These are phyloP conservation scores for Phymatotrichopsis omnivora DNA, from an alignment of 2,329 filamentous ascomycete species.

Conservation along the genomic window DNA sequence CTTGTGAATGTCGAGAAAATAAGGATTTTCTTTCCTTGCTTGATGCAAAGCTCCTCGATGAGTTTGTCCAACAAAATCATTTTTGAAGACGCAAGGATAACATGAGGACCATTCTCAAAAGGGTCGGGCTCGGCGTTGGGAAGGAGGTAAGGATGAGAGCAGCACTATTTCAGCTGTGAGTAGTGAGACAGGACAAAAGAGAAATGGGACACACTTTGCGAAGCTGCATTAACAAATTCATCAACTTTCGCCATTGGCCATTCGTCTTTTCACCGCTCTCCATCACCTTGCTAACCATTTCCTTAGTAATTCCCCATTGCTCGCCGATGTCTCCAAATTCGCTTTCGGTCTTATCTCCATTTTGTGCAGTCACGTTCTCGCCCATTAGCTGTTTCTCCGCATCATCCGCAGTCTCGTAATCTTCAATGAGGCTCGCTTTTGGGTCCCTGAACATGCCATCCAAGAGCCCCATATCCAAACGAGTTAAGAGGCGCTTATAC, in stretches of 20 bases:
- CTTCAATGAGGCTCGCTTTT: constrained; percentile 34
- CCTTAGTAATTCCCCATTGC: constrained; percentile 41
- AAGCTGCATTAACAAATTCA: constrained; percentile 48
- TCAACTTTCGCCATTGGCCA: constrained; percentile 41
- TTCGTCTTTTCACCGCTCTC: constrained; percentile 34
- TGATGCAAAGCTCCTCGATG: constrained; percentile 41
- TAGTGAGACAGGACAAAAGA: background rate
- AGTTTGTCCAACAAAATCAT: constrained; percentile 47
- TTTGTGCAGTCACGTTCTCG: too few relatives aligned
- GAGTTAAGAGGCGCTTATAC: constrained; percentile 49
- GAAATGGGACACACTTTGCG: constrained; percentile 36
- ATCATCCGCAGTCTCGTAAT: constrained; percentile 26
- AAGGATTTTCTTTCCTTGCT: constrained; percentile 45
- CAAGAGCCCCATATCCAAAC: constrained; percentile 43
- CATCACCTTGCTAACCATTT: constrained; percentile 39
- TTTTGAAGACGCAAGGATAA: constrained; percentile 44
- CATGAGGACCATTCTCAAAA: constrained; percentile 40
- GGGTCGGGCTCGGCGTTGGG: constrained; percentile 40
- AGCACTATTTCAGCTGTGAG: constrained; percentile 34
- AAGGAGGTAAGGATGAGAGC: constrained; percentile 46
- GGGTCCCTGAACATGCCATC: constrained; percentile 44
- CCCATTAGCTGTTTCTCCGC: constrained; percentile 31
- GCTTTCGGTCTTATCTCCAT: constrained; percentile 34
- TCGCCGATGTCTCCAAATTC: constrained; percentile 34
- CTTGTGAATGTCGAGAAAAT: constrained; percentile 48